Base-by-base conservation (phyloP, 306 rosid genomes). In the Benincasa hispida region DNA sequence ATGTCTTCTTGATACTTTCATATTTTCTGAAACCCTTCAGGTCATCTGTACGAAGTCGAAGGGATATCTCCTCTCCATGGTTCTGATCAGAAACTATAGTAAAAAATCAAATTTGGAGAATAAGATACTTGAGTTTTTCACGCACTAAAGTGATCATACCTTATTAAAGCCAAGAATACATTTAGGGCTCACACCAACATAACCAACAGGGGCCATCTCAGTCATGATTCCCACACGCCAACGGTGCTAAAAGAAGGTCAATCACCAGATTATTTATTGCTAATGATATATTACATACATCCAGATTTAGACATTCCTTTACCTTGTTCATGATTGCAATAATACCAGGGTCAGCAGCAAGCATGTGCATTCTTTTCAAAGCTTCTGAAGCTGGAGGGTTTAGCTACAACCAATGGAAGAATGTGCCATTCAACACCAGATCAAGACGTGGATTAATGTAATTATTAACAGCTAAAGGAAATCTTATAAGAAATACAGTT, bases 141-240 rank as follows among this genome's bases (percentile, higher is more conserved):
- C 0, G 13, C 39, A 47, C 24, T 70, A 25, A 70, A 70, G 58
- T 15, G 24, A 21, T 1, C 13, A 56, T 88, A 94, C 98, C 98
- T 83, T 89, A 84, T 94, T 94, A 61, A 91, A 85, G 80, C 98
- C 98, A 30, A 94, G 97, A 79, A 91, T 15, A 81, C 98, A 94
- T 87, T 91, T 89, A 75, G 97, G 96, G 88, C 82, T 92, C 78
- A 90, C 83, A 77, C 98, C 98, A 84, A 94, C 97, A 80, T 90
- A 91, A 61, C 98, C 98, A 72, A 90, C 59, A 27, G 98, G 98
- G 78, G 96, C 95, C 97, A 94, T 89, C 91, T 94, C 98, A 39
- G 95, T 91, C 97, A 94, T 94, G 67, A 91, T 89, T 82, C 96
- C 98, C 70, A 94, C 94, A 79, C 82, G 93, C 98, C 97, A 94